Evolutionary conservation across 1,284 basidiomycete species (phyloP).

Genomic region (Peniophora sp.): DNA sequence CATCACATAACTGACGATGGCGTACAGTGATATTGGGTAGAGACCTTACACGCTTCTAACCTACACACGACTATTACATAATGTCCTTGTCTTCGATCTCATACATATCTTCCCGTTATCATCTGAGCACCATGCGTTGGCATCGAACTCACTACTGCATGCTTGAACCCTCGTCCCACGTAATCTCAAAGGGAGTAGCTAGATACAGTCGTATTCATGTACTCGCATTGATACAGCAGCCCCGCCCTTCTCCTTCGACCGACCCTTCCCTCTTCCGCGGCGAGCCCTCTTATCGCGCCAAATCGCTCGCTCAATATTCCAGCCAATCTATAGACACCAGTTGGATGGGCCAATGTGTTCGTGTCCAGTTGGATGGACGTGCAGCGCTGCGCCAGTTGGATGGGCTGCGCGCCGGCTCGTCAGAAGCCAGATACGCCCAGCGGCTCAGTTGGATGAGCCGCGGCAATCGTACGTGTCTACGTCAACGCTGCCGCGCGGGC

Average conservation of each 20-base stretch:
- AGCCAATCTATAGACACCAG: slow-evolving; percentile 6
- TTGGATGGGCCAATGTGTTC: slow-evolving; percentile 10
- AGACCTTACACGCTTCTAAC: slow-evolving; percentile 71
- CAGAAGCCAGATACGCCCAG: background rate
- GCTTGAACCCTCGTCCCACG: no score
- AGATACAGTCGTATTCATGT: no score
- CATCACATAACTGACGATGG: background rate
- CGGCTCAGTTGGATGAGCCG: slow-evolving; percentile 12
- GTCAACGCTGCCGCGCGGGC: slow-evolving; percentile 20
- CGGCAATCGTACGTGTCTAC: background rate
- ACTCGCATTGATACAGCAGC: slow-evolving; percentile 2
- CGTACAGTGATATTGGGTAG: slow-evolving; percentile 65
- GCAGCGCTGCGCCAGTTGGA: slow-evolving; percentile 9
- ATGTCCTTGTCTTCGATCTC: no score
- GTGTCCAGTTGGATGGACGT: slow-evolving; percentile 12
- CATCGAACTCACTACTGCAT: no score
- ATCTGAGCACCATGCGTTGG: no score
- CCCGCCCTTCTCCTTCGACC: background rate
- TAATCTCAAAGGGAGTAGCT: no score
- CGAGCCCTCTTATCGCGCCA: no score
- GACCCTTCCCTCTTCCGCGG: no score
- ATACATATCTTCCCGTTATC: no score
- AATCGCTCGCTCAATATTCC: no score
- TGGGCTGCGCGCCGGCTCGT: slow-evolving; percentile 3
- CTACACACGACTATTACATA: no score